Evolutionary conservation across 1,284 basidiomycete genomes (phyloP), one percentile per base, ranked within the genome.

Genomic region (Ustilago crameri): DNA sequence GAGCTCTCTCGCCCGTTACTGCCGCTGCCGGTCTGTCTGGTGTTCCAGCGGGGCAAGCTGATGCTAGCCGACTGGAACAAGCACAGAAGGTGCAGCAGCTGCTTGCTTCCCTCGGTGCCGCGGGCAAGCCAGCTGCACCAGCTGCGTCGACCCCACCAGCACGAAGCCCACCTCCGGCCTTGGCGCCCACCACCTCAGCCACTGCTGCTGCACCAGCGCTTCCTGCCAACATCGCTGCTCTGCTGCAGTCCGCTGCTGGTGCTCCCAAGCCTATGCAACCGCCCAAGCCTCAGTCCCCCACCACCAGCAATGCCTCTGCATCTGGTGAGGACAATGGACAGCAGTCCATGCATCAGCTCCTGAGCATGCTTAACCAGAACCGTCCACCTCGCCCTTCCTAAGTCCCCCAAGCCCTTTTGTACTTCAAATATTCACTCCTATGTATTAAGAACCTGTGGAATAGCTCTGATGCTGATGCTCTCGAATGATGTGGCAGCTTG

Each of bases 71-170:
- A 1, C 67, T 83, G 5, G 82, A 81, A 41, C 81, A 84, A 40
- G 82, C 83, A 18, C 80, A 77, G 45, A 83, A 82, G 58, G 81
- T 84, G 47, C 83, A 83, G 57, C 66, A 78, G 49, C 66, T 83
- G n/a, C 66, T 83, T 12, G 79, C 80, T 3, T 70, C 68, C 4
- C 66, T 83, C 12, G 68, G 70, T 22, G 61, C 53, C n/a, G 58
- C 56, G n/a, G 49, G 63, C 15, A 72, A 59, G 46, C 45, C 65
- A 17, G 41, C 69, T 20, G 47, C 58, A 14, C 18, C 59, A 10
- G 53, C 61, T 7, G 27, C 65, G 26, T 40, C 63, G 3, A 49
- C 52, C 7, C 61, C 59, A 32, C 45, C 65, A 18, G 54, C 71
- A 9, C 47, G 48, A 10, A 51, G 46, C 37, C 62, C 68, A 30